Base-by-base conservation (phyloP, 2,329 filamentous ascomycete genomes). In the Onygena corvina region DNA sequence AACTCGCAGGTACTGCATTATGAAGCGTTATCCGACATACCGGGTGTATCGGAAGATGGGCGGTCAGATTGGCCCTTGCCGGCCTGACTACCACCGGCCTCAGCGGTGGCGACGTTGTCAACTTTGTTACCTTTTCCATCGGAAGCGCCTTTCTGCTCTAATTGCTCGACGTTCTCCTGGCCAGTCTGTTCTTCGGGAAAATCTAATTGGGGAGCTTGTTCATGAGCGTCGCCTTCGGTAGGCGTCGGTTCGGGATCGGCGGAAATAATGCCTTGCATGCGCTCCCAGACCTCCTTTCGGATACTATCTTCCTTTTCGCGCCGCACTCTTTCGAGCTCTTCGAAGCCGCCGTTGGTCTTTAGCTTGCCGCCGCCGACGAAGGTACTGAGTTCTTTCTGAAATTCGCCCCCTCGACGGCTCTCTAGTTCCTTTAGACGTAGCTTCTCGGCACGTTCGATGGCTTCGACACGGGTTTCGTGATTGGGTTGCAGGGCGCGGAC, bases 371-470 rank as follows among this genome's bases (percentile, higher is more conserved):
- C 86, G 55, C 85, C 77, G 1, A 96, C 90, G 62, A 96, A 98
- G 27, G 69, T 76, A 12, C 80, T 78, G 6, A 98, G 76, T 65
- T 98, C 92, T 58, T 85, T 85, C 64, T 85, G 86, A 61, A 98
- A 83, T 25, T 86, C 85, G 30, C 83, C 85, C 21, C 76, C 76
- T 14, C 74, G 75, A 2, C 92, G 78, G 54, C 73, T 82, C 63
- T 86, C 84, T 1, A 98, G 76, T 63, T 98, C 92, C 62, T 86
- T 88, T 66, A 92, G 85, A 18, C 92, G 77, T 5, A 88, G 76
- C 69, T 89, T 92, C 69, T 96, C 92, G 0, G 92, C 92, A n/a
- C 92, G 81, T 65, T 96, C 89, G 57, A 98, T 98, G 30, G 92
- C 92, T 67, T 96, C 92, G 0, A 98, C 74, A 30, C 92, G 78